Evolutionary conservation across 306 rosid genomes (phyloP).

Genomic region (Dryas drummondii): DNA sequence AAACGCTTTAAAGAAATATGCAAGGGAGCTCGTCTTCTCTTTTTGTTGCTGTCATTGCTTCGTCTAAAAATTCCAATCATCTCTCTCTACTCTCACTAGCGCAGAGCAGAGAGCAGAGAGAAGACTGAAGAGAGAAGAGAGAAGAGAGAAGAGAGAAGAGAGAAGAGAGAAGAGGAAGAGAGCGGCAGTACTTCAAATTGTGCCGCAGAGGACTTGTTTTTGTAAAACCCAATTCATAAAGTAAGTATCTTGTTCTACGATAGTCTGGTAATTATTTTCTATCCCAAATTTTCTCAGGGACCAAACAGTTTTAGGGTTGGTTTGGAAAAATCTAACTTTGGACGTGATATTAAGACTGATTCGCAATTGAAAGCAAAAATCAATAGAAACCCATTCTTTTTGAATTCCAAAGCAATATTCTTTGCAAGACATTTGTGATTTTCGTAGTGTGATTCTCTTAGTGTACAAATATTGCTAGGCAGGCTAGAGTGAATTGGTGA

Average conservation of each 20-base stretch:
- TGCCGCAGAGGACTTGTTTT: background rate
- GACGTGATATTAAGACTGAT: background rate
- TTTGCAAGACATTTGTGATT: background rate
- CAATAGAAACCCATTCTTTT: background rate
- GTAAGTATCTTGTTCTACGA: slow-evolving; percentile 6
- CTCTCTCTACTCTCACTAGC: slow-evolving; percentile 1
- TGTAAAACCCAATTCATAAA: background rate
- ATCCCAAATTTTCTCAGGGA: background rate
- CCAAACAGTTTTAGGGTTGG: slow-evolving; percentile 12
- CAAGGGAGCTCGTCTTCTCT: background rate
- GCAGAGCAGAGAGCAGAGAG: background rate
- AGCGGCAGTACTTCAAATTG: background rate
- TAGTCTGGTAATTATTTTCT: background rate
- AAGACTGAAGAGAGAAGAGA: background rate
- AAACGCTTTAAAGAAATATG: no score
- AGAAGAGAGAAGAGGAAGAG: background rate
- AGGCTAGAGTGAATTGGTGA: slow-evolving; percentile 14
- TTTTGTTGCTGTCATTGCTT: background rate
- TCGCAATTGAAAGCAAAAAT: background rate
- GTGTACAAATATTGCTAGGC: background rate
- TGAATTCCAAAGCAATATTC: background rate
- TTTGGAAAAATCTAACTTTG: background rate
- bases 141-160: background rate
- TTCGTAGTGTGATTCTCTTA: background rate
- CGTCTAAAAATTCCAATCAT: background rate